Percentiles rank a stretch among this genome's conserved stretches.
Conservation (phyloP, 2,329 filamentous ascomycete genomes). For the Colletotrichum sp. region DNA sequence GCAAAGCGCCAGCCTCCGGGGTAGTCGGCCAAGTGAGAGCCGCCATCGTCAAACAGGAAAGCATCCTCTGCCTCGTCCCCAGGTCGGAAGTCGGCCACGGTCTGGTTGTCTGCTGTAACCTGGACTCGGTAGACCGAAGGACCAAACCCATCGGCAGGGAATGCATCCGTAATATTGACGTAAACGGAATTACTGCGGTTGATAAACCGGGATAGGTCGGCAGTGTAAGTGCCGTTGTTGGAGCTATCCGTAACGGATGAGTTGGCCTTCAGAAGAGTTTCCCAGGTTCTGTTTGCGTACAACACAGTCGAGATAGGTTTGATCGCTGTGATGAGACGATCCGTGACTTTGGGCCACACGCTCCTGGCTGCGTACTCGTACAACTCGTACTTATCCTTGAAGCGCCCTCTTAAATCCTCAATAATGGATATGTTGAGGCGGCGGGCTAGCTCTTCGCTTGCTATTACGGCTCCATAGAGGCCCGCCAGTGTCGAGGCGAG, state of each 20-base stretch:
- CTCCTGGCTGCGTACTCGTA: background rate
- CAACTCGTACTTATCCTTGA: background rate
- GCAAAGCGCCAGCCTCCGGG: constrained; percentile 2
- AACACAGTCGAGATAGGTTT: background rate
- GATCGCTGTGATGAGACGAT: background rate
- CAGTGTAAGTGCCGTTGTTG: background rate
- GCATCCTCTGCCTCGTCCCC: background rate
- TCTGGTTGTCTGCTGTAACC: background rate
- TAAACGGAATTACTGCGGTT: background rate
- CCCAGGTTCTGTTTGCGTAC: background rate
- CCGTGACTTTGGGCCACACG: background rate
- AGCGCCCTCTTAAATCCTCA: background rate
- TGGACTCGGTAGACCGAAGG: background rate
- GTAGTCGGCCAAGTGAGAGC: background rate
- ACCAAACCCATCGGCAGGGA: background rate
- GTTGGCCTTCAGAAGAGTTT: background rate
- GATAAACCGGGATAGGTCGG: background rate
- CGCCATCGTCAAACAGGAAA: background rate
- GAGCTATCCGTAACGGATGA: background rate
- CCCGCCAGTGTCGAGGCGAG: background rate
- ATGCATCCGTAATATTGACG: background rate
- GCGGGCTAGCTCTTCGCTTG: background rate
- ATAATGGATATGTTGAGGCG: background rate
- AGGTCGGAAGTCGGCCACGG: background rate
- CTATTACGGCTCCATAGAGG: background rate